These are phyloP conservation scores for Aureobasidium musti DNA, from an alignment of 2,329 filamentous ascomycete species.

Conservation along the genomic window DNA sequence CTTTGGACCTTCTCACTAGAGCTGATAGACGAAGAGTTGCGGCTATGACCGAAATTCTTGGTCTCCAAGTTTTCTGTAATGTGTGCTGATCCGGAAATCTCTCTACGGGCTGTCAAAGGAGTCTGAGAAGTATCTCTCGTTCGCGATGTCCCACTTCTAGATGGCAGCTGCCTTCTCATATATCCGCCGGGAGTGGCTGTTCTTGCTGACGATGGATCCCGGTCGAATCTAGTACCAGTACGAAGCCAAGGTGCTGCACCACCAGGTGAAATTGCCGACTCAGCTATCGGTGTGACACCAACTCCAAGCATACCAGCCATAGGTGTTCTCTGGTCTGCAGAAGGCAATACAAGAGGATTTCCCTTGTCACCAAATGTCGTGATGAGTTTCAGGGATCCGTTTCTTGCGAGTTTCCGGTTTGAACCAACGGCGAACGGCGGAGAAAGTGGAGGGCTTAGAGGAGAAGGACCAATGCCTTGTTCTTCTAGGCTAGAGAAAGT, in stretches of 20 bases:
- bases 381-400: conserved; percentile 84
- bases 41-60: conserved; percentile 26
- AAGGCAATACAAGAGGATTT: conserved; percentile 62
- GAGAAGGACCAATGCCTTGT: conserved; percentile 40
- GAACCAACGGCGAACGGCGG: conserved; percentile 62
- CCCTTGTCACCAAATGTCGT: conserved; percentile 75
- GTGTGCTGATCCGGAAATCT: conserved; percentile 30
- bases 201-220: conserved; percentile 57
- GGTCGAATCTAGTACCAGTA: conserved; percentile 38
- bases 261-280: conserved; percentile 66
- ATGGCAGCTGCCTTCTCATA: conserved; percentile 67
- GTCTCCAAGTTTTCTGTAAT: conserved; percentile 20
- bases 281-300: conserved; percentile 83
- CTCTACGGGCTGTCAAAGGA: conserved; percentile 66
- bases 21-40: conserved; percentile 35
- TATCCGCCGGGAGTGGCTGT: conserved; percentile 64
- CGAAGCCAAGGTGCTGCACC: conserved; percentile 49
- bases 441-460: conserved; percentile 70
- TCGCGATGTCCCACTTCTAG: conserved; percentile 50
- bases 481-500: conserved; percentile 58
- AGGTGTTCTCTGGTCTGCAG: conserved; percentile 60
- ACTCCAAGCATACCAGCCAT: conserved; percentile 60
- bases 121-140: conserved; percentile 60
- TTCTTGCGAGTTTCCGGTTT: conserved; percentile 67
- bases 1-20: conserved; percentile 13